Percentiles rank a stretch among this genome's conserved stretches.
These are phyloP conservation scores for Pichia thaimueangensis DNA, from an alignment of 805 yeast genomes.

Conservation along the genomic window DNA sequence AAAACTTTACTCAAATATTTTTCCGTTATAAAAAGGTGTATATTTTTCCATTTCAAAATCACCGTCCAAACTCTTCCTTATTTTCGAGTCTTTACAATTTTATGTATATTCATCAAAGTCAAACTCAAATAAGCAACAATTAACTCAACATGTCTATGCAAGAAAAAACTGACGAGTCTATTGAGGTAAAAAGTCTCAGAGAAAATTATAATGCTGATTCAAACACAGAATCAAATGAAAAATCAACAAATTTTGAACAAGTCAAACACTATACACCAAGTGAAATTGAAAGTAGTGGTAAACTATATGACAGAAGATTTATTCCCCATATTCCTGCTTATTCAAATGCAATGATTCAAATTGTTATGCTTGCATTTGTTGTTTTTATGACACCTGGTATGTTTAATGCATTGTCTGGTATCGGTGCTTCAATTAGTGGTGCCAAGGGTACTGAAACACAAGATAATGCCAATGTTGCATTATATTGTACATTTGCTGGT, in stretches of 20 bases:
- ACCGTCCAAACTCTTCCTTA: too few relatives aligned
- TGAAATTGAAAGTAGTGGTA: constrained; percentile 6
- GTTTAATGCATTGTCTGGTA: constrained; percentile 45
- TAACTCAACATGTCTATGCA: too few relatives aligned
- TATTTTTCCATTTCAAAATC: too few relatives aligned
- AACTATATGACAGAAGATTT: constrained; percentile 5
- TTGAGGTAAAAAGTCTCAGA: too few relatives aligned
- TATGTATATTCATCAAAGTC: too few relatives aligned
- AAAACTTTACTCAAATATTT: too few relatives aligned
- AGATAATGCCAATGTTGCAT: constrained; percentile 45
- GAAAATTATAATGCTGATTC: too few relatives aligned
- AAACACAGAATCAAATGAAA: too few relatives aligned
- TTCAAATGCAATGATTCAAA: constrained; percentile 37
- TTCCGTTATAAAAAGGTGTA: too few relatives aligned
- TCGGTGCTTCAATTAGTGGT: constrained; percentile 36
- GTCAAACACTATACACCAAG: constrained; percentile 5
- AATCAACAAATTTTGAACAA: not conserved
- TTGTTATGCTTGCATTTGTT: constrained; percentile 41
- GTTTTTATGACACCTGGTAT: constrained; percentile 46
- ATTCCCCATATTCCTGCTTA: constrained; percentile 28
- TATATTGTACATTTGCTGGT: constrained; percentile 50
- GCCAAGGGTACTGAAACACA: constrained; percentile 6
- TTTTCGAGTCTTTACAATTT: too few relatives aligned
- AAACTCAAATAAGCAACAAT: too few relatives aligned
- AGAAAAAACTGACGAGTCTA: too few relatives aligned